A percentile compares a stretch with the other conserved stretches of the same genome.
Evolutionary conservation across 2,329 filamentous ascomycete genomes (phyloP).

Genomic region (Coccinonectria pachysandricola): DNA sequence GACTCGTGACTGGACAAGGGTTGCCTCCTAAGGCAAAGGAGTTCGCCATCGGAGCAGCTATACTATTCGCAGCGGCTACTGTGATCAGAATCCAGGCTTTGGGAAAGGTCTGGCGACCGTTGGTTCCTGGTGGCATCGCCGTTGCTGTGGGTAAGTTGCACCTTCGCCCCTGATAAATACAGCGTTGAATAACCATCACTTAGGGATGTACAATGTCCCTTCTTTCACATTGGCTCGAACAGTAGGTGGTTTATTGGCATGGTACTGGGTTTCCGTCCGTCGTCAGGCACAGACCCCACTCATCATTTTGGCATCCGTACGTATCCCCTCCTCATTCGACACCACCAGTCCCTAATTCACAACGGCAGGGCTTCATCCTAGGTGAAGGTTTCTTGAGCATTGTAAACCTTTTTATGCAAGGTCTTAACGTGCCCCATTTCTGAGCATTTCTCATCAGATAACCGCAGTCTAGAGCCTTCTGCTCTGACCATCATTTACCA

Average conservation of each 20-base stretch:
- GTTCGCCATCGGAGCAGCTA: conserved; percentile 65
- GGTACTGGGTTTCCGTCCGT: conserved; percentile 60
- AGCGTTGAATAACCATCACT: too few species aligned
- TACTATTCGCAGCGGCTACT: conserved; percentile 64
- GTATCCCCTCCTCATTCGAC: too few species aligned
- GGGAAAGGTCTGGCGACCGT: conserved; percentile 56
- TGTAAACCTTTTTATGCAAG: conserved; percentile 75
- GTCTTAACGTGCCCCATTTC: conserved; percentile 63
- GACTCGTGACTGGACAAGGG: conserved; percentile 83
- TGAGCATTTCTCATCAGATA: too few species aligned
- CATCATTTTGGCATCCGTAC: conserved; percentile 71
- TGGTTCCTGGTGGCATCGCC: conserved; percentile 85
- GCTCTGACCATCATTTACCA: conserved; percentile 1
- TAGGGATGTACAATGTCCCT: conserved; percentile 94
- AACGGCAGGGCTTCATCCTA: conserved; percentile 65
- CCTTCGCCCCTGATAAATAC: too few species aligned
- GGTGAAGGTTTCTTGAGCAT: conserved; percentile 91
- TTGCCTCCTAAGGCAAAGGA: conserved; percentile 74
- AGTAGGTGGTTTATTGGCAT: conserved; percentile 62
- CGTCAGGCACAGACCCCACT: conserved; percentile 58
- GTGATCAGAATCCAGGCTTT: conserved; percentile 51
- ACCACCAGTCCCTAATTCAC: conserved; percentile 5
- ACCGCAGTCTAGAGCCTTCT: too few species aligned
- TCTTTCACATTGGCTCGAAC: conserved; percentile 88
- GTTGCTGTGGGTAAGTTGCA: conserved; percentile 68